Percentiles rank a stretch among this genome's conserved stretches.
phyloP scores from a whole-genome alignment of 2,329 filamentous ascomycete species.

The Diaporthe ilicicola region DNA sequence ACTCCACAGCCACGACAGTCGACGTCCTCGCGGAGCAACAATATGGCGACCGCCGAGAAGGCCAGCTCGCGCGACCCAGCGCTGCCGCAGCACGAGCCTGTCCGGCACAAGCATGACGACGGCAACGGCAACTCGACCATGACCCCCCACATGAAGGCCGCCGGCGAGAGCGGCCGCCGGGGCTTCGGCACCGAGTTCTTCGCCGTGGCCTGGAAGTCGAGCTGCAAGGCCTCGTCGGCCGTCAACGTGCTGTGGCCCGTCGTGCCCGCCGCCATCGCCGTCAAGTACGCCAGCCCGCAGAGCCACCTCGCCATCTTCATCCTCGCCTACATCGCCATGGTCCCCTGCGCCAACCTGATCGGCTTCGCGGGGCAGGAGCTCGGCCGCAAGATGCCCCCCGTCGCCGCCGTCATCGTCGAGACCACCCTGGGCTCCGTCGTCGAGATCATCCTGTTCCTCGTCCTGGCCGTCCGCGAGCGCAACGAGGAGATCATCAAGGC shows the following conservation, averaged over 20 bases:
- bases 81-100: constrained; percentile 39
- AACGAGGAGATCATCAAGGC: constrained; percentile 79
- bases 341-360: constrained; percentile 78
- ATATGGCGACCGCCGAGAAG: constrained; percentile 30
- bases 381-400: constrained; percentile 78
- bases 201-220: constrained; percentile 69
- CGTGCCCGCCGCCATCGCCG: constrained; percentile 75
- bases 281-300: constrained; percentile 53
- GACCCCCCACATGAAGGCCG: constrained; percentile 43
- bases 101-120: constrained; percentile 31
- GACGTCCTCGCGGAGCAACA: constrained; percentile 9
- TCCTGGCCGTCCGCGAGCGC: constrained; percentile 63
- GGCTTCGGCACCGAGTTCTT: constrained; percentile 72
- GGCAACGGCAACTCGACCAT: constrained; percentile 32
- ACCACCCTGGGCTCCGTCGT: constrained; percentile 77
- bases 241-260: constrained; percentile 81
- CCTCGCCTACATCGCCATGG: constrained; percentile 79
- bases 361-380: constrained; percentile 79
- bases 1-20: constrained; percentile 12
- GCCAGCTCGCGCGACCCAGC: constrained; percentile 35
- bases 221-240: constrained; percentile 67
- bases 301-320: constrained; percentile 71
- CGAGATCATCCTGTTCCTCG: constrained; percentile 84
- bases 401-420: constrained; percentile 70
- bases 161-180: constrained; percentile 73